Base-by-base conservation (phyloP, 306 rosid genomes). In the Senna siamea region DNA sequence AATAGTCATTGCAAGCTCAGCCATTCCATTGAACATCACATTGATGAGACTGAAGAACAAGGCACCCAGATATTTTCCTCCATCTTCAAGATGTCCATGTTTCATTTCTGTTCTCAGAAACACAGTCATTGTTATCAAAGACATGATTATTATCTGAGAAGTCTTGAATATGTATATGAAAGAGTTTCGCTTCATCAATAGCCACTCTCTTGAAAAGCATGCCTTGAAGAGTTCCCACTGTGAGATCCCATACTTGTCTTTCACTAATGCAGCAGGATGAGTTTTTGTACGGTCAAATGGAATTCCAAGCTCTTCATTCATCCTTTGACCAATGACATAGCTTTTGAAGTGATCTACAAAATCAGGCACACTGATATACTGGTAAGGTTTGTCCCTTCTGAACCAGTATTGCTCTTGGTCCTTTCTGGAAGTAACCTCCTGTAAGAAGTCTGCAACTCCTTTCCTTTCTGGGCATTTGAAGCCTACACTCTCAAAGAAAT, bases 351-450 rank as follows among this genome's bases (percentile, higher is more conserved):
- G 65, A 0, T 59, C 61, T 40, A 75, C 84, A 64, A 89, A 87
- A 64, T 85, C 87, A 30, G 89, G 53, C 30, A 85, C 92, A 2
- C 82, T 56, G 48, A 84, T 57, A 69, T 78, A 85, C 3, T 52
- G 72, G 69, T 89, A 83, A 70, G 90, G 87, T 52, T 66, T 76
- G 70, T 82, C 81, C 68, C 66, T 87, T 70, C 22, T 80, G 72
- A 50, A 80, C 90, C 92, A 89, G 74, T 89, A 89, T 62, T 89
- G 90, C 61, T 80, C 89, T 76, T 87, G 96, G 62, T 89, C 96
- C 71, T 89, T 89, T 77, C 41, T 78, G 48, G 96, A 89, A 66
- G 96, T 87, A 71, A 89, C 89, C 66, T 89, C 96, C 52, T 83
- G 96, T 75, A 89, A 46, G 73, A 89, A 89, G 61, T 89, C 92